phyloP scores from a whole-genome alignment of 768 basidiomycete genomes.

The Macrocybe gigantea region DNA sequence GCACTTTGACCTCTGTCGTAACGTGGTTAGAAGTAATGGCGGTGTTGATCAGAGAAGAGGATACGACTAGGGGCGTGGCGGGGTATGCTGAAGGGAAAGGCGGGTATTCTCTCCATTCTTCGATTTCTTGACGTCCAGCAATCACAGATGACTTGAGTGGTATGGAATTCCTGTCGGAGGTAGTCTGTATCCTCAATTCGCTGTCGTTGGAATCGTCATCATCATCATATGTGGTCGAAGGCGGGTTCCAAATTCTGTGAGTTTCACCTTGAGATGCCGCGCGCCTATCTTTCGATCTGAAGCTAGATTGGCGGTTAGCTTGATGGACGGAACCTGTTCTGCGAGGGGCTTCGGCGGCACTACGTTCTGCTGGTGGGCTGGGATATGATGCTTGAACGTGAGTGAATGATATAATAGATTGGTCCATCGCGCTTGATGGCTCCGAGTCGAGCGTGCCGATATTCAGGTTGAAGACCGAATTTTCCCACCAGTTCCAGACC shows the following conservation, averaged over 20 bases:
- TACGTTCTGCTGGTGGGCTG: background rate
- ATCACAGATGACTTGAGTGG: slow-evolving; percentile 5
- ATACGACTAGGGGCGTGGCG: slow-evolving; percentile 49
- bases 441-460: slow-evolving; percentile 13
- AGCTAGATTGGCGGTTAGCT: background rate
- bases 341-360: background rate
- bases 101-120: slow-evolving; percentile 73
- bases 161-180: slow-evolving; percentile 7
- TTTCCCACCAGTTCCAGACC: slow-evolving; percentile 30
- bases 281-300: slow-evolving; percentile 2
- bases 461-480: slow-evolving; percentile 12
- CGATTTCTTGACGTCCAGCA: slow-evolving; percentile 17
- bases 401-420: no score
- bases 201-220: slow-evolving; percentile 18
- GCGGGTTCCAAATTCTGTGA: slow-evolving; percentile 59
- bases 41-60: slow-evolving; percentile 19
- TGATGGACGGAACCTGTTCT: background rate
- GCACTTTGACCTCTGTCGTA: slow-evolving; percentile 10
- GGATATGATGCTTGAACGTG: no score
- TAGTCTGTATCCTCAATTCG: slow-evolving; percentile 3
- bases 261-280: background rate
- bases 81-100: slow-evolving; percentile 76
- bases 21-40: slow-evolving; percentile 1
- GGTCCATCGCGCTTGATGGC: slow-evolving; percentile 12
- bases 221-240: slow-evolving; percentile 37